phyloP scores from a whole-genome alignment of 2,329 filamentous ascomycete species.

The Ophioceras dolichostomum region DNA sequence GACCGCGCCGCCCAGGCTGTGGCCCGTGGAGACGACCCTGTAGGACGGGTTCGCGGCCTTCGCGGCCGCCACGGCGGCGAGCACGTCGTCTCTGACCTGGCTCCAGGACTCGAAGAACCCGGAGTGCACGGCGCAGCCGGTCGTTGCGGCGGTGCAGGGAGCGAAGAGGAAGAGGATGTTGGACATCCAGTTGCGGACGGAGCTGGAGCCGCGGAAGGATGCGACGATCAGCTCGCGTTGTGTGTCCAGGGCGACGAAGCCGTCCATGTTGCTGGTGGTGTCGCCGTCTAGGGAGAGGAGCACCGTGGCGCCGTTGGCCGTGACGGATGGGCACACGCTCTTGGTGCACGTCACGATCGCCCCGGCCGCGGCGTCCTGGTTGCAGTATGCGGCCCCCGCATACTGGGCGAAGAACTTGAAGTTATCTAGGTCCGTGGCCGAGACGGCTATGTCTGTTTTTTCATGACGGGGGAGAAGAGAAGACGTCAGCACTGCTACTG shows the following conservation, averaged over 20 bases:
- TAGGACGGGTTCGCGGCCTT: constrained; percentile 34
- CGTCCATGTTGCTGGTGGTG: constrained; percentile 21
- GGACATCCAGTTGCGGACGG: constrained; percentile 49
- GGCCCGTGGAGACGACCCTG: constrained; percentile 47
- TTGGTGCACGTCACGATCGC: constrained; percentile 27
- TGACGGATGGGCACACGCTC: constrained; percentile 29
- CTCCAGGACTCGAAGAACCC: constrained; percentile 50
- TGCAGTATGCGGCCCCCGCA: constrained; percentile 41
- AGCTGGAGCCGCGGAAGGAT: constrained; percentile 45
- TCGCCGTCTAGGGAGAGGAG: constrained; percentile 22
- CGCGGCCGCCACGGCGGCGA: constrained; percentile 30
- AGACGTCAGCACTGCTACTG: background rate
- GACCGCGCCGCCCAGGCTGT: constrained; percentile 57
- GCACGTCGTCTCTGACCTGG: constrained; percentile 31
- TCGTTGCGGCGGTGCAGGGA: constrained; percentile 18
- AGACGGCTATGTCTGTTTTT: constrained; percentile 12
- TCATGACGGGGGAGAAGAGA: no score
- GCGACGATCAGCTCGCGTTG: constrained; percentile 41
- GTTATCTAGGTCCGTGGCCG: constrained; percentile 19
- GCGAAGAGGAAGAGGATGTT: constrained; percentile 32
- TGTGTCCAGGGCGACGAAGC: constrained; percentile 38
- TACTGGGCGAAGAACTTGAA: constrained; percentile 39
- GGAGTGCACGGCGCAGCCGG: constrained; percentile 36
- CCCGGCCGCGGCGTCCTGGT: constrained; percentile 26
- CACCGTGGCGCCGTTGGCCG: constrained; percentile 28